Evolutionary conservation across 139 green algal species (phyloP), one percentile per base, ranked within the genome.

Genomic region (Chlorella ohadii): DNA sequence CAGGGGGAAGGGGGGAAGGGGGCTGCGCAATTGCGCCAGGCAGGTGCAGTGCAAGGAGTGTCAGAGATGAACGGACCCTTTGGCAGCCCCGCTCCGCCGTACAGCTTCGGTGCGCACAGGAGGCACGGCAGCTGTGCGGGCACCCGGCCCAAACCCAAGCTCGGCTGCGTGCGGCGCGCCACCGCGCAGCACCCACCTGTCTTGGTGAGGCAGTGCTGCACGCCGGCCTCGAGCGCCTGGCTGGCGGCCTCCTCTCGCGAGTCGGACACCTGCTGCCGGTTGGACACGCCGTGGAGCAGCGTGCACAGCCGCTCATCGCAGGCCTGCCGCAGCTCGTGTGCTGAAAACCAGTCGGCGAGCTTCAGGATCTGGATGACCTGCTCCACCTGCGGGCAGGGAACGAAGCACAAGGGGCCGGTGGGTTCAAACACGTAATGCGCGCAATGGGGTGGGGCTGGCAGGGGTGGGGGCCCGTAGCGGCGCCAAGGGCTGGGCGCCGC

Each of bases 171-270:
- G 9, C 70, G 36, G 22, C 38, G 2, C 4, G 0, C 36, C 16
- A 19, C 25, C 36, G 23, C n/a, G 38, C 33, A 47, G 16, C 38
- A 59, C 76, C 5, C 59, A 82, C 76, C 76, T n/a, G 76, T 82
- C 76, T 82, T 82, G 25, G 76, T 82, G 25, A 82, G 76, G 59
- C 56, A 82, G 36, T 82, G 76, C 76, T 82, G 76, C 33, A 82
- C 36, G 27, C 76, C 76, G 4, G 76, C 76, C 36, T 82, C 76
- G 20, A 82, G 59, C 13, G 76, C 76, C 36, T 56, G 41, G 15
- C 59, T 63, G 9, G 76, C 76, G 16, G 76, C 76, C 38, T 82
- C 76, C 38, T 82, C 76, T 38, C 76, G 25, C 19, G 76, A 82
- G 27, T 82, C 76, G 4, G 44, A 59, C 23, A 82, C 59, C 76